Percentiles rank a stretch among this genome's conserved stretches.
phyloP scores from a whole-genome alignment of 257 asterid genomes.

The Misopates orontium region DNA sequence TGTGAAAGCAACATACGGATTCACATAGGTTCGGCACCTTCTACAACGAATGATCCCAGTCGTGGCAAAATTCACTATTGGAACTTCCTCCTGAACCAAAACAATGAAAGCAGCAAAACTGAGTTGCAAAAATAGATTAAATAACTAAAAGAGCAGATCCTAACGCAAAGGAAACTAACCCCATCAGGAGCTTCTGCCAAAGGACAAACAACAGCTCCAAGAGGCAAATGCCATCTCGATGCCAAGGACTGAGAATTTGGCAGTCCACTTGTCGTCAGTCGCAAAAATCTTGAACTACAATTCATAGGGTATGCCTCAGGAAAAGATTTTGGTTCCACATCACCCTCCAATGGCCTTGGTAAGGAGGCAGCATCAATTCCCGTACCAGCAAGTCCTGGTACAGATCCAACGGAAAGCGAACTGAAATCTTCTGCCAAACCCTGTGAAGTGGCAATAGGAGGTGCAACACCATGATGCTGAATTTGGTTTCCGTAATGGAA shows the following conservation, averaged over 20 bases:
- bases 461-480: slow-evolving; percentile 52
- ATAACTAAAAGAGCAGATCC: slow-evolving; percentile 4
- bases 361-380: slow-evolving; percentile 70
- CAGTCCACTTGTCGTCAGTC: slow-evolving; percentile 71
- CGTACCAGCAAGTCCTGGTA: slow-evolving; percentile 83
- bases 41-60: slow-evolving; percentile 77
- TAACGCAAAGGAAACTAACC: slow-evolving; percentile 48
- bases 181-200: slow-evolving; percentile 80
- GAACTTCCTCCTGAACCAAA: slow-evolving; percentile 77
- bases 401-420: slow-evolving; percentile 75
- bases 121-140: not conserved
- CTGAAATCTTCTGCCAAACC: slow-evolving; percentile 78
- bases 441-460: slow-evolving; percentile 49
- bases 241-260: slow-evolving; percentile 76
- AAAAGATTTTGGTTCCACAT: slow-evolving; percentile 53
- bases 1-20: slow-evolving; percentile 72
- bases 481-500: slow-evolving; percentile 47
- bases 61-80: slow-evolving; percentile 64
- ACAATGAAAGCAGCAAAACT: slow-evolving; percentile 24
- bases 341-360: slow-evolving; percentile 95
- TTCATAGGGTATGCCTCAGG: slow-evolving; percentile 75
- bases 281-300: slow-evolving; percentile 65
- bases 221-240: slow-evolving; percentile 87
- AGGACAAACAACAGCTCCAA: slow-evolving; percentile 94
- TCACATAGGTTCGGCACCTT: slow-evolving; percentile 82